Evolutionary conservation across 345 rosid genomes (phyloP), one percentile per base, ranked within the genome.

Genomic region (Trapa incisa): DNA sequence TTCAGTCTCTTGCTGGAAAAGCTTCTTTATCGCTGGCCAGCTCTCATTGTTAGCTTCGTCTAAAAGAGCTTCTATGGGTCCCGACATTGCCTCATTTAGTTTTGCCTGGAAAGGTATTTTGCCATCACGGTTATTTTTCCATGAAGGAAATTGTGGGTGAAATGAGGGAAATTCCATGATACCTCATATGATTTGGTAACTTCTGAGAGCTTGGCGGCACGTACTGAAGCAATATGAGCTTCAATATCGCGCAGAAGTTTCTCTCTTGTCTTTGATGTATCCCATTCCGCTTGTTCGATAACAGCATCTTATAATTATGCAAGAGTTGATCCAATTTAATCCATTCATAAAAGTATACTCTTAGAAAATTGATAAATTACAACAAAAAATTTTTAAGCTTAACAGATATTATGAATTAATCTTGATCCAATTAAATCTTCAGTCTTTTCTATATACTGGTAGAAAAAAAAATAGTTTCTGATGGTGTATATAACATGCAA

Each of bases 261-360:
- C 67, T 91, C 98, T 71, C 79, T 78, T 41, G 50, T 79, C 83
- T 87, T 95, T 68, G 89, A 81, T 45, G 88, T 75, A 80, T 91
- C 96, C 99, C 99, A 95, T 11, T 85, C 82, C 71, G 96, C 96
- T 87, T 80, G 88, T 78, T 82, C 85, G 81, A 95, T 80, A 56
- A 84, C 72, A 72, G 88, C 89, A 84, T 86, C 99, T 95, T 86
- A 74, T 33, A 75, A 80, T 22, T 22, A 22, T 47, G 66, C 14
- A 33, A 56, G 33, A 43, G 10, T 12, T 17, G 33, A 41, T 32
- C 53, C 15, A 65, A 38, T 43, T 33, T 12, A 0, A 36, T 13
- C 39, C 0, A 5, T 43, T 11, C 2, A 10, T 22, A 53, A 70
- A 37, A 3, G n/a, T 1, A 39, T 39, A 22, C 3, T 62, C 16